Base-by-base conservation (phyloP, 441 rosid genomes). In the Isatis lusitanica region DNA sequence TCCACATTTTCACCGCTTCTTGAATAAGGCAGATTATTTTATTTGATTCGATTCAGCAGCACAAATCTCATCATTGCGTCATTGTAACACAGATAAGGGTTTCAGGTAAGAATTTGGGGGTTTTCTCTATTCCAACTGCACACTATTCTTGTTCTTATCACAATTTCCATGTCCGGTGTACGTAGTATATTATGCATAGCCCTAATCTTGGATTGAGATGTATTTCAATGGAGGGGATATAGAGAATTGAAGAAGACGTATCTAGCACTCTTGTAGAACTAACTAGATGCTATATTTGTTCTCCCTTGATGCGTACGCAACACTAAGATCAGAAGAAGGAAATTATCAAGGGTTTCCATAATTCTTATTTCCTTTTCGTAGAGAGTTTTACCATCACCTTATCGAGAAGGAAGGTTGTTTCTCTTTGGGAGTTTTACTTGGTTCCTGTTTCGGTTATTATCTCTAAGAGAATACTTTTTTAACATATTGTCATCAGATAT, bases 401-500 rank as follows among this genome's bases (percentile, higher is more conserved):
- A 5, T 47, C 0, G 2, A 17, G 24, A 21, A 21, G 24, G 1
- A 47, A 48, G 11, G 28, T 26, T 26, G 28, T 26, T 26, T 26
- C 28, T 26, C 28, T 26, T 26, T 26, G 28, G 28, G 28, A 26
- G 12, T 52, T 52, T 48, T 12, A 26, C 16, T 26, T 15, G 11
- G 57, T 52, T 52, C 24, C 33, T 4, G 57, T 51, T 21, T 51
- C 15, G 15, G 26, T 24, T 11, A 24, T 51, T 10, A 51, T 24
- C 28, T 21, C 57, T 21, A 5, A 51, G 31, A 4, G n/a, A 26
- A 52, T 26, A 24, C 57, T 53, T 53, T 38, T n/a, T 53, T 53
- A 53, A 52, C 35, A 28, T 53, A 53, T 28, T 30, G 11, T n/a
- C n/a, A 33, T 57, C 26, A 57, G 47, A 76, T 66, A 90, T 92